phyloP scores from a whole-genome alignment of 148 eudicot species.

The Rhododendron mucronatum region DNA sequence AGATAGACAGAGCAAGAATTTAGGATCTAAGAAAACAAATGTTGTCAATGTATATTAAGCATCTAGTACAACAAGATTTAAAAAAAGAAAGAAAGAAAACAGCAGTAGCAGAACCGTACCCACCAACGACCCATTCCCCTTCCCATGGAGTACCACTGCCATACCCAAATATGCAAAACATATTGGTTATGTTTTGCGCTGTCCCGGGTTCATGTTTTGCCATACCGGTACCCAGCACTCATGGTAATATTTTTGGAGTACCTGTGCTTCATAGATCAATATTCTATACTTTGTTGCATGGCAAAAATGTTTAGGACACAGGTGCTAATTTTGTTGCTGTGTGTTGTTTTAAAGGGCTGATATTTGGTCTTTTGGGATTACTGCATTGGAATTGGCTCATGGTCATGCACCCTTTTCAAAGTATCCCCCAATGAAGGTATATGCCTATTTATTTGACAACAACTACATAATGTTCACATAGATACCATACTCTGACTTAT shows the following conservation, averaged over 20 bases:
- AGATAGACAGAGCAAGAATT: neutral
- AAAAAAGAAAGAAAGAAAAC: neutral
- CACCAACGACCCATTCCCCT: neutral
- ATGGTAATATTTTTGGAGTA: neutral
- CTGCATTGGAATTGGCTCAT: constrained; percentile 98
- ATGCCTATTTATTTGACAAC: neutral
- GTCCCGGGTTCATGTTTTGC: neutral
- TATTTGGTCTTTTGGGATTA: constrained; percentile 98
- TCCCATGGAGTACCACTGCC: neutral
- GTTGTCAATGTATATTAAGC: neutral
- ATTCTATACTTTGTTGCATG: neutral
- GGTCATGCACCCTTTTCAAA: constrained; percentile 99
- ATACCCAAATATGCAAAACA: neutral
- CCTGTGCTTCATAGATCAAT: neutral
- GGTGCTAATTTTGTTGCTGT: neutral
- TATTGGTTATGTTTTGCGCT: neutral
- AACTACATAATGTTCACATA: neutral
- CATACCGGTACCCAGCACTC: neutral
- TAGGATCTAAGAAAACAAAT: neutral
- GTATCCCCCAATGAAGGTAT: constrained; percentile 99
- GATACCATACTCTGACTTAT: neutral
- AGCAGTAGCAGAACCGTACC: neutral
- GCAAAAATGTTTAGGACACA: neutral
- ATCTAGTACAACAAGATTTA: neutral
- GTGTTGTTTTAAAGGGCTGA: constrained; percentile 61